These are phyloP conservation scores for Pythium brassicae DNA, from an alignment of 352 stramenopile genomes.

Conservation along the genomic window DNA sequence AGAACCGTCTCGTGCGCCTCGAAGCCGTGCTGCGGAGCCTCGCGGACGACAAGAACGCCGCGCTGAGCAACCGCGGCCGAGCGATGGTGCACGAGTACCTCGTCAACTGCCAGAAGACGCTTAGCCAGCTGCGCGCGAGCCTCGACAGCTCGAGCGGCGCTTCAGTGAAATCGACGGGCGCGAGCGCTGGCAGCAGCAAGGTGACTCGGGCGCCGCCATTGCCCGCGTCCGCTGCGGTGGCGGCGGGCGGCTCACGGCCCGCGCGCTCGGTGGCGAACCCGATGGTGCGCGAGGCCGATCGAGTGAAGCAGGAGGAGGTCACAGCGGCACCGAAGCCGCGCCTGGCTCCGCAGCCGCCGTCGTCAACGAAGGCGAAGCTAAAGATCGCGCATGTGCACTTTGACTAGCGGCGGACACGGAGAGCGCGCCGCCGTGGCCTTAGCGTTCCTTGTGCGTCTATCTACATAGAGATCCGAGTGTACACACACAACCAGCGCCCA, in stretches of 20 bases:
- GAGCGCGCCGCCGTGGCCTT: too few relatives aligned
- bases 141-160: not conserved
- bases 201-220: not conserved
- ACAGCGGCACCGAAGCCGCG: not conserved
- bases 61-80: constrained; percentile 22
- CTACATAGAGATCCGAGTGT: not conserved
- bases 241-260: too few relatives aligned
- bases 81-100: constrained; percentile 38
- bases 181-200: not conserved
- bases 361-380: not conserved
- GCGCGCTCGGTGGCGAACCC: not conserved
- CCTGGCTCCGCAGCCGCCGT: not conserved
- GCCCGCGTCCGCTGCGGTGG: not conserved
- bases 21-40: constrained; percentile 37
- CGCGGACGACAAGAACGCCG: constrained; percentile 19
- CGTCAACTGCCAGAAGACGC: constrained; percentile 37
- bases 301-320: not conserved
- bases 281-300: not conserved
- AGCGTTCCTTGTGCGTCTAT: too few relatives aligned
- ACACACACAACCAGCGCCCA: constrained; percentile 1
- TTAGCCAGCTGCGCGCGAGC: constrained; percentile 7
- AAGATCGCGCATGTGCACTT: constrained; percentile 33
- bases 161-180: not conserved
- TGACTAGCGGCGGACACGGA: not conserved
- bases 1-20: constrained; percentile 46